Conservation (phyloP, 2,329 filamentous ascomycete genomes). For the Penicillium aurantiogriseum region DNA sequence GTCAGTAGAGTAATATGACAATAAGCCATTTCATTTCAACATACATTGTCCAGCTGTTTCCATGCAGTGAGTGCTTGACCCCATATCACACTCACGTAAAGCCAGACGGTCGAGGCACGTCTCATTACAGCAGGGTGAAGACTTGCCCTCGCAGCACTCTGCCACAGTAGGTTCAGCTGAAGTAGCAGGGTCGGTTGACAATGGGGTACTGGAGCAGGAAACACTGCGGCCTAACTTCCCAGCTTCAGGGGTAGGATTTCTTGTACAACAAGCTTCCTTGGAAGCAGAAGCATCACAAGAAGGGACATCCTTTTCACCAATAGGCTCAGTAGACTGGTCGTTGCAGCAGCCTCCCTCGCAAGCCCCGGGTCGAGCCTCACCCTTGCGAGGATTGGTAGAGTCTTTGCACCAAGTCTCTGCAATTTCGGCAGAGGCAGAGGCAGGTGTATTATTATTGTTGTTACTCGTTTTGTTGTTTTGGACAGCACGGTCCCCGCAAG, state of each 20-base stretch:
- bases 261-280: background rate
- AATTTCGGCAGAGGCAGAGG: background rate
- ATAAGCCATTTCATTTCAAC: background rate
- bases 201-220: background rate
- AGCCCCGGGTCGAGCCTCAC: background rate
- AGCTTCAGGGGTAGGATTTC: background rate
- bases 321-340: background rate
- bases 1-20: background rate
- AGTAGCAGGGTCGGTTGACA: background rate
- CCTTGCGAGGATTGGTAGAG: background rate
- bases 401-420: background rate
- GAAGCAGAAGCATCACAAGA: background rate
- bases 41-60: background rate
- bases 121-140: conserved; percentile 44
- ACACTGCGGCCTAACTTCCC: background rate
- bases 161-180: background rate
- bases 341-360: background rate
- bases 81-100: conserved; percentile 40
- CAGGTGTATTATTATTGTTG: background rate
- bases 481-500: background rate
- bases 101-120: conserved; percentile 49
- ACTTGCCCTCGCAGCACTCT: conserved; percentile 32
- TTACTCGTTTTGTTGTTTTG: background rate
- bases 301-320: background rate
- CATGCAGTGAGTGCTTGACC: background rate